These are phyloP conservation scores for Candida germanica DNA, from an alignment of 805 yeast species.

Conservation along the genomic window DNA sequence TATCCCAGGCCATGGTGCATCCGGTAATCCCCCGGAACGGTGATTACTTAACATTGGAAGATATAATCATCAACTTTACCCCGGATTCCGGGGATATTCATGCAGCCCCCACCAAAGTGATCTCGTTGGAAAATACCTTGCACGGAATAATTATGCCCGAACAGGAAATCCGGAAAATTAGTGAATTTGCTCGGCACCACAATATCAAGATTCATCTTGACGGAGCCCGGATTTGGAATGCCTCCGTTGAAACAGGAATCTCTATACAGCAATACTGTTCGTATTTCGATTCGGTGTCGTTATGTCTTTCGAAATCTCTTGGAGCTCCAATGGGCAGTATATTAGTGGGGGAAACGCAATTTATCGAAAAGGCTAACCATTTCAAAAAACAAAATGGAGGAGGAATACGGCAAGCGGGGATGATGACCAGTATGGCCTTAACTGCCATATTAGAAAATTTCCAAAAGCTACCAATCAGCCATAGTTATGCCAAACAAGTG, in stretches of 20 bases:
- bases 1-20: conserved; percentile 42
- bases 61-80: conserved; percentile 32
- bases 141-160: conserved; percentile 42
- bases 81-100: conserved; percentile 46
- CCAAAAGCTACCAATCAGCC: conserved; percentile 28
- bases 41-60: conserved; percentile 34
- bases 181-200: conserved; percentile 31
- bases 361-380: conserved; percentile 42
- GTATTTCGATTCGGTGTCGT: conserved; percentile 40
- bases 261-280: conserved; percentile 38
- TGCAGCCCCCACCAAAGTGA: conserved; percentile 42
- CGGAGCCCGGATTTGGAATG: conserved; percentile 46
- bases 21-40: conserved; percentile 36
- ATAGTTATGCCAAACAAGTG: conserved; percentile 32
- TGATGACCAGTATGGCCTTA: conserved; percentile 40
- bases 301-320: conserved; percentile 40
- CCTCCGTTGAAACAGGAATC: conserved; percentile 38
- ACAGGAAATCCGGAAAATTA: conserved; percentile 36
- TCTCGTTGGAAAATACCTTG: conserved; percentile 42
- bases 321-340: conserved; percentile 46
- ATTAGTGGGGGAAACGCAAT: conserved; percentile 29
- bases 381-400: conserved; percentile 45
- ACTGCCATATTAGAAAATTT: conserved; percentile 40
- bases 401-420: conserved; percentile 42
- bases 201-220: conserved; percentile 39